These are phyloP conservation scores for Hypholoma fasciculare DNA, from an alignment of 768 basidiomycete genomes.

Conservation along the genomic window DNA sequence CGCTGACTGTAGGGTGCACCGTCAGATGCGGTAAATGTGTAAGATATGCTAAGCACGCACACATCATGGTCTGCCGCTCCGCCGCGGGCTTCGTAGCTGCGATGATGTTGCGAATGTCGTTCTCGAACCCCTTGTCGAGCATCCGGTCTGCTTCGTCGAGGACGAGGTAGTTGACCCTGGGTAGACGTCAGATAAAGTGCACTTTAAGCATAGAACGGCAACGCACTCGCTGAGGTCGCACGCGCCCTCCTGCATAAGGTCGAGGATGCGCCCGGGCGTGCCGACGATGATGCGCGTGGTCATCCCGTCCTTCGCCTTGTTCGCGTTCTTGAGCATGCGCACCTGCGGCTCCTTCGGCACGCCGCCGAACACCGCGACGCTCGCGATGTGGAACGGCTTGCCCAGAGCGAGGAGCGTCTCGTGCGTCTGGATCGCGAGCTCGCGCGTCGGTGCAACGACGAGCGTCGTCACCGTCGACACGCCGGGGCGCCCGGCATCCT, in stretches of 20 bases:
- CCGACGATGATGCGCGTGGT: conserved; percentile 85
- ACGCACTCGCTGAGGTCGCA: conserved; percentile 79
- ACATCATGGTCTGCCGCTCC: conserved; percentile 93
- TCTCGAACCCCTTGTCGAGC: conserved; percentile 98
- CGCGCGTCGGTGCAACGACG: conserved; percentile 92
- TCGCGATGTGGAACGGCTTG: conserved; percentile 69
- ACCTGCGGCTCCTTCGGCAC: conserved; percentile 87
- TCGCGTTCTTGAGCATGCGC: conserved; percentile 57
- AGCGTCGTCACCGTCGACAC: conserved; percentile 57
- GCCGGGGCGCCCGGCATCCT: conserved; percentile 24
- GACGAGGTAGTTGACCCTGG: conserved; percentile 86
- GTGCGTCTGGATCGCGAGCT: conserved; percentile 94
- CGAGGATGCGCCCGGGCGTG: conserved; percentile 91
- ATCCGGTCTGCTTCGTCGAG: conserved; percentile 98
- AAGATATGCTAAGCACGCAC: conserved; percentile 44
- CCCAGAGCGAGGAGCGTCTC: conserved; percentile 77
- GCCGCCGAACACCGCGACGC: conserved; percentile 94
- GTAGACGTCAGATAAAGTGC: conserved; percentile 4
- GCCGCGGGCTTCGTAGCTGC: conserved; percentile 62
- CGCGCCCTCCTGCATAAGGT: conserved; percentile 85
- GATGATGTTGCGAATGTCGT: conserved; percentile 93
- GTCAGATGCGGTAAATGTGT: not conserved
- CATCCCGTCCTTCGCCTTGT: conserved; percentile 46
- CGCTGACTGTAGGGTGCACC: conserved; percentile 65
- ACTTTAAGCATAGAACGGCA: not conserved